Evolutionary conservation across 2,329 filamentous ascomycete genomes (phyloP), one percentile per base, ranked within the genome.

Genomic region (Colletotrichum sojae): DNA sequence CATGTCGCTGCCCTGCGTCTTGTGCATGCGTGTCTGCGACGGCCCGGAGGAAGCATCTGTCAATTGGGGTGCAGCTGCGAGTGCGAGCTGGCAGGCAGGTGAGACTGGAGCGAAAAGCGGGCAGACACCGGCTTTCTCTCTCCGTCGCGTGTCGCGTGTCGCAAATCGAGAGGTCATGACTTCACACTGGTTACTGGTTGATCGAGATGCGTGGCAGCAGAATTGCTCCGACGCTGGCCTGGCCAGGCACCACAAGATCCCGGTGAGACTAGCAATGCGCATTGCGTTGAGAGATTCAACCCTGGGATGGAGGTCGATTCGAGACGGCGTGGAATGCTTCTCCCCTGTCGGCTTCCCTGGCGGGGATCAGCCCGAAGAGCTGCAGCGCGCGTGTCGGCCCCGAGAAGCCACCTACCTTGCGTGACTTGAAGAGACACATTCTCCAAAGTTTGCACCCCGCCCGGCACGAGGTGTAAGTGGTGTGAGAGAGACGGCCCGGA

Each of bases 261-360:
- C 39, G 51, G 49, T 15, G 51, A 67, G 43, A 55, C 51, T 56
- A 57, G 67, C 56, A 67, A 67, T 69, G 56, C 67, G 55, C 67
- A 69, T 69, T 61, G 39, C 36, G 25, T 52, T 56, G 49, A 56
- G 56, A 52, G 63, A 69, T 46, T 48, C 67, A 67, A 69, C 63
- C 67, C 55, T 69, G 62, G 51, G 61, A 61, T 67, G 62, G 36
- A 54, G 20, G 63, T 45, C 51, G 31, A 67, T 69, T 61, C 63
- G 67, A 69, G 67, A 69, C 67, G 62, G 55, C 18, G 43, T 53
- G 62, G 51, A 69, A 61, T 67, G 67, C 55, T 67, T 61, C 62
- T 69, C 67, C 67, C 67, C 62, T 69, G 67, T 56, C 36, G 31
- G 36, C 18, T 46, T 55, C 49, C 55, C 55, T 60, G 36, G 36